Evolutionary conservation across 176 grass and related monocot species (phyloP), one percentile per base, ranked within the genome.

Genomic region (Hordeum marinum): DNA sequence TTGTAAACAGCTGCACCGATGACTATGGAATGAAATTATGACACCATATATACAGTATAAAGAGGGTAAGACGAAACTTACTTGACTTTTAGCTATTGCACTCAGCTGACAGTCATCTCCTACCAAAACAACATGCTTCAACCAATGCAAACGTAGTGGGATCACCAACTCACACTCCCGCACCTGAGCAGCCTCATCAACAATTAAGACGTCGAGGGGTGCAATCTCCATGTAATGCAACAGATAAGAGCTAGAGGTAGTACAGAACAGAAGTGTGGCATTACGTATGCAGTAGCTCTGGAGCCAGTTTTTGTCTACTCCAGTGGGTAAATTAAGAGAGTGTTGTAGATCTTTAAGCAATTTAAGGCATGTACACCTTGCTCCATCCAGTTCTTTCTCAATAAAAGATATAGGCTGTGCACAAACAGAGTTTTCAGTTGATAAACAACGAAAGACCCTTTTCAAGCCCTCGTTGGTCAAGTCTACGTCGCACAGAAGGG

Each of bases 101-200:
- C 90, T 91, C 57, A 97, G 83, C 59, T 97, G 95, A 54, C 81
- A 79, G 76, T 91, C 90, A 86, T 97, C 90, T 14, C 95, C 95
- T 8, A 97, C 92, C 57, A 97, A 76, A 90, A 97, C 45, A 80
- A 86, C 89, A 85, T 91, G 84, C 80, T 89, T 94, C 26, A 97
- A 42, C 67, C 69, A 63, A 84, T 75, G 13, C 54, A 97, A 68
- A 37, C 79, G 85, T 32, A 97, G 68, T 7, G 90, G 95, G 14
- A 97, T 97, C 17, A 89, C 12, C 25, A 91, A 90, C 81, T 97
- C 95, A 54, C 92, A 94, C 63, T 94, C 95, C 45, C 76, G 94
- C 15, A 93, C 79, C 64, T 97, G 92, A 11, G 95, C 90, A 68
- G 92, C 92, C 69, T 97, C 95, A 12, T 97, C 92, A 79, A 97